Evolutionary conservation across 495 filamentous ascomycete species (phyloP), one percentile per base, ranked within the genome.

Genomic region (Xylaria nigripes): DNA sequence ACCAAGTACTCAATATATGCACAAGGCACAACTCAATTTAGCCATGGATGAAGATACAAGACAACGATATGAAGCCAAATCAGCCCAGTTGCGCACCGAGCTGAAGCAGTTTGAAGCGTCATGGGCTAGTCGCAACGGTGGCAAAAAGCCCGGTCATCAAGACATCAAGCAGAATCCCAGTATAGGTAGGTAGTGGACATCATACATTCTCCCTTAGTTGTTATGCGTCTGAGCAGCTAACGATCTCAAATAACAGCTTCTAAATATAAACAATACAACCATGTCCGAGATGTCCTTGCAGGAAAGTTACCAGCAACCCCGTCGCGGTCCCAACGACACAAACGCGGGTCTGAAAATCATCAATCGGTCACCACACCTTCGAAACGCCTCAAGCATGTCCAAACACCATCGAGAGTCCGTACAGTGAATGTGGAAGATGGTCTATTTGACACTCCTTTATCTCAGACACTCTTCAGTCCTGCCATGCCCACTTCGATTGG

Each of bases 221-320:
- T 30, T 7, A 15, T 30, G n/a, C 15, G 25, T 19, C 6, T 7
- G 3, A 16, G 5, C 21, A 23, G 13, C 30, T 18, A 25, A 58
- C 41, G 19, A 41, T 45, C 8, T 29, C 23, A 7, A 24, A 7
- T 22, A 57, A 29, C 56, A 94, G 90, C 89, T 36, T 74, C 79
- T 1, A 96, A 96, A 72, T 96, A 98, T 70, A 95, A 91, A 61
- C 82, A 89, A 57, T 98, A 97, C 74, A 82, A 81, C 56, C 84
- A 81, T 51, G 60, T 89, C 19, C 83, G 89, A 50, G 79, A 83
- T 46, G 72, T 83, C 46, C 65, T 80, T 45, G 66, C 80, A 22
- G 72, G 77, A 44, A 79, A 79, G 63, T 51, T 69, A 44, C 59
- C 64, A 47, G 65, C 70, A 63, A 57, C 55, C 60, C 63, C 73